Evolutionary conservation across 2,329 filamentous ascomycete species (phyloP), one percentile per base, ranked within the genome.

Genomic region (Didymella lethalis): DNA sequence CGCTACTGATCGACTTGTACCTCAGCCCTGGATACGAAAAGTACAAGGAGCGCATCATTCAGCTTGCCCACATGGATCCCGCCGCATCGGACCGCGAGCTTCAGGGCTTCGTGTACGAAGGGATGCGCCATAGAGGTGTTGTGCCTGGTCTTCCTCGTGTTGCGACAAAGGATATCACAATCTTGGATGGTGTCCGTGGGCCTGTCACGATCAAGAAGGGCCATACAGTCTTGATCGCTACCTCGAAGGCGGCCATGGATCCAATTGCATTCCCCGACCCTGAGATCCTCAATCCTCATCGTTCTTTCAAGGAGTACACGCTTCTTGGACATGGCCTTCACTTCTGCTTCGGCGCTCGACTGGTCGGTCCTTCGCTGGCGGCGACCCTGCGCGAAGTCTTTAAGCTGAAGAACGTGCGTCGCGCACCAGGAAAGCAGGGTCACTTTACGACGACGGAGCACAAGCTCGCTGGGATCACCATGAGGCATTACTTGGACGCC

Each of bases 41-140:
- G 48, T 84, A 84, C 75, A 84, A 83, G 67, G 74, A 74, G 1
- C 82, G 82, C 31, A 83, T 85, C 56, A 68, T 84, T 23, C 76
- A 83, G 65, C 78, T 85, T 18, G 77, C 83, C 1, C 77, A 83
- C 58, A 77, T 75, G 62, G 76, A 82, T 43, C 74, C 79, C 5
- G 70, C 72, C 4, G 71, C 73, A 1, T 77, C 82, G 90, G 80
- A 92, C 92, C 61, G 64, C 2, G 83, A 85, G 64, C 77, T 85
- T 1, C 80, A 82, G 62, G 82, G 82, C 12, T 85, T 83, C 69
- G 82, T 85, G 2, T 83, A 79, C 62, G 83, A 85, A 67, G 83
- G 83, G 41, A 84, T 85, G 80, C 80, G 83, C 11, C 83, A 84
- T 64, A 80, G 80, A 6, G 81, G 82, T 18, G 80, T 82, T 1